Base-by-base conservation (phyloP, 441 rosid species). In the Croton setiger region DNA sequence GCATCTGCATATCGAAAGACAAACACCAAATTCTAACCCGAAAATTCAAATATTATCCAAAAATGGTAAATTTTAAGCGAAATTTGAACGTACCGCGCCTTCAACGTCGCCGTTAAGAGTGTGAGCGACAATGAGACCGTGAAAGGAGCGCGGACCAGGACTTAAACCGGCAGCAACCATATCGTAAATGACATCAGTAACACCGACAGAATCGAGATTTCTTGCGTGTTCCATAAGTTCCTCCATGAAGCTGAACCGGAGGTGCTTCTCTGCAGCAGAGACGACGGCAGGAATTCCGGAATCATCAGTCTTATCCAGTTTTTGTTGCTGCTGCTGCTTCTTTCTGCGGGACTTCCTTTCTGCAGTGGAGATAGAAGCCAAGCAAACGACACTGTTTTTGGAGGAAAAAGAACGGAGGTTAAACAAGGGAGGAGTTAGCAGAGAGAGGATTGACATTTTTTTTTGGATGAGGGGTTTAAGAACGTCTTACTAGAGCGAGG, bases 111-210 rank as follows among this genome's bases (percentile, higher is more conserved):
- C 92, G 47, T 77, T 83, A 48, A 94, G 91, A 31, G 72, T 75
- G 58, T 87, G 81, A 45, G 97, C 88, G 2, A 86, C 92, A 37
- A 94, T 85, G 33, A 94, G 88, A 13, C 98, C 98, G 72, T 94
- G 98, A 69, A 87, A 94, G 39, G 98, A 89, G 76, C 97, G 88
- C 5, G 97, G 97, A 20, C 98, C 97, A 27, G 98, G 97, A 75
- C 60, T 76, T 54, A 94, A 84, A 17, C 98, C 98, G 49, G 97
- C 97, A 12, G 98, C 97, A 62, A 94, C 74, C 98, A 94, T 94
- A 78, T 94, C 98, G 63, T 88, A 89, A 59, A 94, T 87, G 78
- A 90, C 91, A 13, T 88, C 90, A 0, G 89, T 82, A 5, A 88
- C 98, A 9, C 88, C 93, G 37, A 70, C 47, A 0, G 86, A 27